Conservation (phyloP, 2,329 filamentous ascomycete genomes). For the Didymella pinodella region DNA sequence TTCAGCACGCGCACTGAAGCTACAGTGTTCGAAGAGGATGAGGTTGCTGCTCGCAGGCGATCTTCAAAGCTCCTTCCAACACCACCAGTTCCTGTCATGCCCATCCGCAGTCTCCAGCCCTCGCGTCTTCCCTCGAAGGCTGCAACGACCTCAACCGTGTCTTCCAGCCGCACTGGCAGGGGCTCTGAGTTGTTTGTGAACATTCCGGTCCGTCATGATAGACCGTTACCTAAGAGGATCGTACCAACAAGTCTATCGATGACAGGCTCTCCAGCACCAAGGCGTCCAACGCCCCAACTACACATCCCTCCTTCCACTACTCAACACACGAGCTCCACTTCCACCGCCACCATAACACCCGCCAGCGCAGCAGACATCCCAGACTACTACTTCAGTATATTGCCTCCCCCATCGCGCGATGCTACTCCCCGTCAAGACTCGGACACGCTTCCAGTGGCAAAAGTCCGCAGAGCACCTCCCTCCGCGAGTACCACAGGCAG, state of each 20-base stretch:
- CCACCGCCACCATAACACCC: conserved; percentile 35
- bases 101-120: conserved; percentile 46
- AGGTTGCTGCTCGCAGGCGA: conserved; percentile 30
- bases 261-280: conserved; percentile 22
- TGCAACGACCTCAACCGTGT: conserved; percentile 34
- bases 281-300: conserved; percentile 13
- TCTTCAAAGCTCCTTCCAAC: conserved; percentile 43
- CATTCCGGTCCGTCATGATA: conserved; percentile 44
- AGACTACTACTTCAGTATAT: conserved; percentile 49
- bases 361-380: conserved; percentile 44
- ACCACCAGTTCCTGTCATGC: conserved; percentile 44
- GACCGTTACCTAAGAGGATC: conserved; percentile 32
- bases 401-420: conserved; percentile 25
- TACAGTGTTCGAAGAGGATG: conserved; percentile 52
- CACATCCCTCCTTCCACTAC: conserved; percentile 24
- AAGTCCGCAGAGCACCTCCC: conserved; percentile 2
- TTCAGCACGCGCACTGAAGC: conserved; percentile 45
- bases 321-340: conserved; percentile 25
- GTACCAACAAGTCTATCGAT: conserved; percentile 13
- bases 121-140: conserved; percentile 31
- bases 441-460: conserved; percentile 9
- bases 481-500: conserved; percentile 35
- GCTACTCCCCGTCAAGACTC: conserved; percentile 13
- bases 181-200: conserved; percentile 43
- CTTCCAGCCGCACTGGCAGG: conserved; percentile 14